Evolutionary conservation across 2,329 filamentous ascomycete species (phyloP).

Genomic region (Chaetomium strumarium): DNA sequence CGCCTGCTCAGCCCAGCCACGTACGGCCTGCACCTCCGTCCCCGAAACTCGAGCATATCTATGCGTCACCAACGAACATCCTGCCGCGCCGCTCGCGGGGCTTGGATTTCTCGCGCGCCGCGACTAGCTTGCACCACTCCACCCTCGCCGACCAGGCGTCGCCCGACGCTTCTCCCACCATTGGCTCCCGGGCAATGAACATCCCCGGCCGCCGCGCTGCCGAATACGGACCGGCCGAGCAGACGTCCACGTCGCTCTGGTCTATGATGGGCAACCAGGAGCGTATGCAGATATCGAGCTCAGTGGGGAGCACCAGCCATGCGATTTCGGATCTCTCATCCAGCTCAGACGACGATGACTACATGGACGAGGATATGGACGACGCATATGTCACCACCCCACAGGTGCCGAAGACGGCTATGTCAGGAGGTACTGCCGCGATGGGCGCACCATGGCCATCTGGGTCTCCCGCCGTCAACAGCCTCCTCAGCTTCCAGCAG

Average conservation of each 20-base stretch:
- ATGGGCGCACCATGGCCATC: constrained; percentile 59
- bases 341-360: constrained; percentile 62
- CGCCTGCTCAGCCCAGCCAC: constrained; percentile 29
- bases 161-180: constrained; percentile 83
- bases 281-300: constrained; percentile 69
- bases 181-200: constrained; percentile 61
- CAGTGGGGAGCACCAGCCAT: constrained; percentile 68
- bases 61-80: constrained; percentile 81
- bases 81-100: constrained; percentile 84
- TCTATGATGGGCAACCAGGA: constrained; percentile 65
- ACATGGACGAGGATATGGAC: constrained; percentile 69
- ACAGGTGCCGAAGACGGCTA: constrained; percentile 58
- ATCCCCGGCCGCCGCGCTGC: constrained; percentile 49
- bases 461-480: constrained; percentile 65
- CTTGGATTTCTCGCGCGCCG: constrained; percentile 87
- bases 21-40: constrained; percentile 61
- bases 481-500: constrained; percentile 78
- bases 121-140: constrained; percentile 91
- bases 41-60: constrained; percentile 81
- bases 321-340: constrained; percentile 74
- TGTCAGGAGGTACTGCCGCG: constrained; percentile 40
- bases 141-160: constrained; percentile 84
- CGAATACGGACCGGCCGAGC: constrained; percentile 47
- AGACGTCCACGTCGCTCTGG: constrained; percentile 68
- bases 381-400: constrained; percentile 81